phyloP scores from a whole-genome alignment of 805 yeast species.

The Teunomyces panamensis region DNA sequence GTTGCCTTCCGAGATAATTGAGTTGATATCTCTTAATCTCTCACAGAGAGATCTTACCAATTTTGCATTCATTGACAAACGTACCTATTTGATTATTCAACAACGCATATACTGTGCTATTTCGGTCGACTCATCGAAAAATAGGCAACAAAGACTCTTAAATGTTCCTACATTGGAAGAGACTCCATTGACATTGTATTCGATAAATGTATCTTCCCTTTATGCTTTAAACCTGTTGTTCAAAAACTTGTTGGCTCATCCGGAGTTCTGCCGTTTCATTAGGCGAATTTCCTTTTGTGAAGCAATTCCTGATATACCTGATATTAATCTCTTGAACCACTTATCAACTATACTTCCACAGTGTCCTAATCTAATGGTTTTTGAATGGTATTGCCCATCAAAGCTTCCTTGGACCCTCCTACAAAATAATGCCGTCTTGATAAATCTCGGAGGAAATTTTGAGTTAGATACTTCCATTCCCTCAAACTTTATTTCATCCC shows the following conservation, averaged over 20 bases:
- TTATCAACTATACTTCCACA: constrained; percentile 4
- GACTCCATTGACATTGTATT: background rate
- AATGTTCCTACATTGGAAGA: background rate
- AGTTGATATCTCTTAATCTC: constrained; percentile 7
- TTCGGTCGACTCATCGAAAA: constrained; percentile 9
- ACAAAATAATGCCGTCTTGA: background rate
- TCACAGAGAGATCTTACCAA: constrained; percentile 11
- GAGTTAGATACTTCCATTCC: background rate
- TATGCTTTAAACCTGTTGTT: constrained; percentile 12
- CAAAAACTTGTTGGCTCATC: constrained; percentile 4
- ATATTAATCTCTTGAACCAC: constrained; percentile 5
- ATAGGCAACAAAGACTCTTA: constrained; percentile 4
- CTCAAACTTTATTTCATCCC: background rate
- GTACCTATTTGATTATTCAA: constrained; percentile 2
- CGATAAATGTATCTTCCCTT: constrained; percentile 8
- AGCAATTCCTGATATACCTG: constrained; percentile 10
- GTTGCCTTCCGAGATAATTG: constrained; percentile 10
- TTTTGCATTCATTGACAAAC: constrained; percentile 7
- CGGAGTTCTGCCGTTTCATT: constrained; percentile 1
- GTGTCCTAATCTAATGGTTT: constrained; percentile 7
- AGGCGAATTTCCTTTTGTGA: constrained; percentile 5
- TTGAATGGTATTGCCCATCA: constrained; percentile 7
- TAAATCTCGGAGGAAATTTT: constrained; percentile 6
- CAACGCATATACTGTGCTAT: constrained; percentile 9
- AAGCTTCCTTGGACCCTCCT: constrained; percentile 4